phyloP scores from a whole-genome alignment of 2,329 filamentous ascomycete species.

The Escovopsis weberi region DNA sequence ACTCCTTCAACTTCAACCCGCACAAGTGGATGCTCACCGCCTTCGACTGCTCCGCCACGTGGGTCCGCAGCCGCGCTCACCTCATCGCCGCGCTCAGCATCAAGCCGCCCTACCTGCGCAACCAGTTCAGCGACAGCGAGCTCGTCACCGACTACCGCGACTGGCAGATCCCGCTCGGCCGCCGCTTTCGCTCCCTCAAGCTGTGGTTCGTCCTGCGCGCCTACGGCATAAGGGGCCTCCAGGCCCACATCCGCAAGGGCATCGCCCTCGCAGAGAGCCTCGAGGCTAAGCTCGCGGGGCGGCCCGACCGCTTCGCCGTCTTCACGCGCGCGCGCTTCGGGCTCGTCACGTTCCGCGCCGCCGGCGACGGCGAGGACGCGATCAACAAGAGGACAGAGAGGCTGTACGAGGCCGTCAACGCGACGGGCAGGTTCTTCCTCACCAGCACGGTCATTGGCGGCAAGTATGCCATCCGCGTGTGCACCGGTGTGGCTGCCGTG shows the following conservation, averaged over 20 bases:
- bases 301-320: constrained; percentile 60
- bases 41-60: constrained; percentile 75
- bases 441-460: constrained; percentile 63
- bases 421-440: constrained; percentile 63
- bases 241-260: constrained; percentile 55
- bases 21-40: constrained; percentile 96
- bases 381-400: constrained; percentile 56
- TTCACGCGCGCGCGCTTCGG: constrained; percentile 63
- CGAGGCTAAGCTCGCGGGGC: constrained; percentile 38
- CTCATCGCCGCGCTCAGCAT: constrained; percentile 70
- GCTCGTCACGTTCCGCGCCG: constrained; percentile 59
- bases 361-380: constrained; percentile 29
- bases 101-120: constrained; percentile 67
- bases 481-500: constrained; percentile 52
- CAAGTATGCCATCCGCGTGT: constrained; percentile 65
- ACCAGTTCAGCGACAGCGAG: constrained; percentile 64
- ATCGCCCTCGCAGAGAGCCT: constrained; percentile 59
- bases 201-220: constrained; percentile 87
- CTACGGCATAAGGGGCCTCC: constrained; percentile 66
- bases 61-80: constrained; percentile 57
- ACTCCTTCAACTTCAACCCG: constrained; percentile 91
- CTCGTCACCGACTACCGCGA: constrained; percentile 90
- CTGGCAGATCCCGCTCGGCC: constrained; percentile 90
- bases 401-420: constrained; percentile 63
- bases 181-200: constrained; percentile 78